A percentile compares a stretch with the other conserved stretches of the same genome.
phyloP scores from a whole-genome alignment of 2,329 filamentous ascomycete species.

The Paraconiothyrium sp. region DNA sequence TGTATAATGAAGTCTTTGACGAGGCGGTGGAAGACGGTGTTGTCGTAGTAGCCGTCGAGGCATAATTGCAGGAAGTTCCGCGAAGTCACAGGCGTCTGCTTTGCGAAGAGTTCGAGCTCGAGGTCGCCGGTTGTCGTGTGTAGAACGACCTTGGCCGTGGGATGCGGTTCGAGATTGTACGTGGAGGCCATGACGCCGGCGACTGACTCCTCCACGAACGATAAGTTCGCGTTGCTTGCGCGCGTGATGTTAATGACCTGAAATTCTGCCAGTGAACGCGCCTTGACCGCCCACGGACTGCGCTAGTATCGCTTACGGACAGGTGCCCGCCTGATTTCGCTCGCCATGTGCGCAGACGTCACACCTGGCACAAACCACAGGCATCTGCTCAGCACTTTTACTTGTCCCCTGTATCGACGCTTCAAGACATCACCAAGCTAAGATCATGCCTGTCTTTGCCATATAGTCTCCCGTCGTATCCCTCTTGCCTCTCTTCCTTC shows the following conservation, averaged over 20 bases:
- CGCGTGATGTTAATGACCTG: slow-evolving; percentile 18
- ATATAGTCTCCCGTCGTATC: slow-evolving; percentile 24
- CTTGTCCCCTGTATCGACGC: not conserved
- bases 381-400: not conserved
- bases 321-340: slow-evolving; percentile 5
- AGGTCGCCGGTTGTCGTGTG: slow-evolving; percentile 91
- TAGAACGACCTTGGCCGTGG: slow-evolving; percentile 89
- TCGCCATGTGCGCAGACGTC: slow-evolving; percentile 30
- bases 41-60: slow-evolving; percentile 93
- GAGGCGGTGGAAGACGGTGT: slow-evolving; percentile 92
- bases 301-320: slow-evolving; percentile 12
- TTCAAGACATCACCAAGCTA: slow-evolving; percentile 8
- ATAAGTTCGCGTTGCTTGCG: slow-evolving; percentile 13
- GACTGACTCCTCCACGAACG: slow-evolving; percentile 6
- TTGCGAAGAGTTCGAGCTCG: slow-evolving; percentile 91
- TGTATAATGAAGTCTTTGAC: slow-evolving; percentile 93
- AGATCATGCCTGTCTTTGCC: slow-evolving; percentile 23
- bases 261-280: slow-evolving; percentile 32
- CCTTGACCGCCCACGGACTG: slow-evolving; percentile 26
- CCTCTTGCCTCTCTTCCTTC: slow-evolving; percentile 8
- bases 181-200: slow-evolving; percentile 76
- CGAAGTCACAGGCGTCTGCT: slow-evolving; percentile 88
- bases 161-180: slow-evolving; percentile 94
- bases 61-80: slow-evolving; percentile 97
- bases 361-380: slow-evolving; percentile 15